phyloP scores from a whole-genome alignment of 2,329 filamentous ascomycete genomes.

The Fusarium floridanum region DNA sequence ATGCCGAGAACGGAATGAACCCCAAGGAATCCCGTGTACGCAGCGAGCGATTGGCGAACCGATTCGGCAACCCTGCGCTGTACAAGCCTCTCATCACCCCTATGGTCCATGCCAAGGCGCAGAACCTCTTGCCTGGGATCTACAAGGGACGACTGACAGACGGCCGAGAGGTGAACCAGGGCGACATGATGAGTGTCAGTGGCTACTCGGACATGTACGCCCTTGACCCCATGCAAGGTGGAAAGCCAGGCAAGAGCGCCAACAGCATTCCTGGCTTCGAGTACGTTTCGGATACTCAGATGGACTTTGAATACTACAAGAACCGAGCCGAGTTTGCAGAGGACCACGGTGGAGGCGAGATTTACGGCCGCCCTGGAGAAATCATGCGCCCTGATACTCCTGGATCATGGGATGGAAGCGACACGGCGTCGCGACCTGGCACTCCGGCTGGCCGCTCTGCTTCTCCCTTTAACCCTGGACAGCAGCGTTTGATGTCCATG shows the following conservation, averaged over 20 bases:
- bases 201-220: constrained; percentile 87
- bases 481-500: constrained; percentile 45
- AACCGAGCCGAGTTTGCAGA: constrained; percentile 89
- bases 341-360: constrained; percentile 83
- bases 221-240: constrained; percentile 80
- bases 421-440: constrained; percentile 61
- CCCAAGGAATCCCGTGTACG: constrained; percentile 67
- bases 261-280: constrained; percentile 80
- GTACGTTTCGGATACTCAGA: constrained; percentile 85
- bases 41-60: constrained; percentile 77
- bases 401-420: constrained; percentile 61
- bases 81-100: constrained; percentile 92
- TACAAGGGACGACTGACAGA: constrained; percentile 85
- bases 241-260: constrained; percentile 62
- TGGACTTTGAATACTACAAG: constrained; percentile 94
- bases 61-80: constrained; percentile 91
- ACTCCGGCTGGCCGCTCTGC: constrained; percentile 57
- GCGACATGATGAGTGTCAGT: constrained; percentile 69
- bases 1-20: constrained; percentile 58
- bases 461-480: constrained; percentile 52
- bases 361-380: constrained; percentile 72
- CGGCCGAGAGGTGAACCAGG: constrained; percentile 69
- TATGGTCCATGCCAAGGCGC: constrained; percentile 93
- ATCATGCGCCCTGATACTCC: constrained; percentile 73
- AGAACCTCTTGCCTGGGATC: constrained; percentile 86